Evolutionary conservation across 108 stramenopile genomes (phyloP).

Genomic region (Fragilaria crotonensis): DNA sequence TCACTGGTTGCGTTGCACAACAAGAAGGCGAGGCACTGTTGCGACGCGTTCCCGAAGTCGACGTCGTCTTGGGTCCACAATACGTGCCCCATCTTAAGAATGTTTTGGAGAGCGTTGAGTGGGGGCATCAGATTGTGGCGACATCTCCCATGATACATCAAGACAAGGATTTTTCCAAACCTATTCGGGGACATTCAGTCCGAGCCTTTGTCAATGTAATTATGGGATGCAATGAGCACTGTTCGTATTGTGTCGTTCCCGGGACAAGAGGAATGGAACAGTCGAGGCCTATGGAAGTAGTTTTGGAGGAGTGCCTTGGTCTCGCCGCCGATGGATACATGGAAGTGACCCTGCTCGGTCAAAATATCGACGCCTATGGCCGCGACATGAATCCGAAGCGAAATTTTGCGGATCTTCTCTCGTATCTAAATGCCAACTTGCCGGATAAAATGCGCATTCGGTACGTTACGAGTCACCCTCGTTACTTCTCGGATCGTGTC

Average conservation of each 20-base stretch:
- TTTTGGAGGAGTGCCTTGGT: constrained; percentile 82
- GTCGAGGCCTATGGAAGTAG: constrained; percentile 82
- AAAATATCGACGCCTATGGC: constrained; percentile 95
- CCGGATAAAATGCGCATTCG: constrained; percentile 65
- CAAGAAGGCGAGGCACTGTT: constrained; percentile 92
- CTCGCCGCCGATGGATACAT: constrained; percentile 83
- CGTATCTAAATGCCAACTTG: constrained; percentile 61
- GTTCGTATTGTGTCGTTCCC: constrained; percentile 97
- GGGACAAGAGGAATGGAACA: constrained; percentile 95
- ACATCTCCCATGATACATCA: constrained; percentile 50
- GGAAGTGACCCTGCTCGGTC: constrained; percentile 94
- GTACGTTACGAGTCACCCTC: constrained; percentile 89
- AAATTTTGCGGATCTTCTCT: constrained; percentile 82
- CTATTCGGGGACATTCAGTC: constrained; percentile 45
- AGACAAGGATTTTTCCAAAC: constrained; percentile 51
- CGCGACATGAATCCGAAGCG: constrained; percentile 82
- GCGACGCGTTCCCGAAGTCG: constrained; percentile 86
- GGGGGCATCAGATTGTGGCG: constrained; percentile 64
- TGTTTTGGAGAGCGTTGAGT: constrained; percentile 50
- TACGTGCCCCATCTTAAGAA: constrained; percentile 66
- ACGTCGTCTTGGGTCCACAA: constrained; percentile 84
- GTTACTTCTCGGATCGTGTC: constrained; percentile 88
- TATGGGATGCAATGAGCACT: constrained; percentile 96
- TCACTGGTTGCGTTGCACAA: constrained; percentile 96
- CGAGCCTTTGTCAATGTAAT: constrained; percentile 91